Evolutionary conservation across 164 flowering plant species (phyloP).

Genomic region (Chimonanthus salicifolius): DNA sequence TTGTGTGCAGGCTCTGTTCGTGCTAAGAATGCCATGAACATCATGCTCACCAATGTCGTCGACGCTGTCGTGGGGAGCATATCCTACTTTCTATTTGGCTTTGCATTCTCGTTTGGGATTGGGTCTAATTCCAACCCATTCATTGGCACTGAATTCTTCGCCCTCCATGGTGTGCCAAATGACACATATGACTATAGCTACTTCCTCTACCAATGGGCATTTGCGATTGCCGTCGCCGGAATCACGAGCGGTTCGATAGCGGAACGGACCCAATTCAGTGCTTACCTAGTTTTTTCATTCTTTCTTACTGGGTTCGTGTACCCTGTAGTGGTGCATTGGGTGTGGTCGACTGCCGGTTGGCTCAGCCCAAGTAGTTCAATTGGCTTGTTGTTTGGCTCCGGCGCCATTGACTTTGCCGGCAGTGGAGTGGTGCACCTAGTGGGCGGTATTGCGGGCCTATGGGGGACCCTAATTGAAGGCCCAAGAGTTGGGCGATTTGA

Average conservation of each 20-base stretch:
- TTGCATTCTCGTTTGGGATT: conserved; percentile 60
- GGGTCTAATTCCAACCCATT: conserved; percentile 47
- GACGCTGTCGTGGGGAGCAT: conserved; percentile 68
- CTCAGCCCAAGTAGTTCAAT: conserved; percentile 31
- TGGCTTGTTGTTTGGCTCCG: conserved; percentile 41
- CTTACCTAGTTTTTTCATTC: conserved; percentile 60
- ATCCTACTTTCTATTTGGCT: conserved; percentile 70
- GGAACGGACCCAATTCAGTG: conserved; percentile 67
- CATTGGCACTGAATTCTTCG: conserved; percentile 52
- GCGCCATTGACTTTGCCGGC: conserved; percentile 61
- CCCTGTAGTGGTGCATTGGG: conserved; percentile 69
- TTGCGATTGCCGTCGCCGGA: conserved; percentile 76
- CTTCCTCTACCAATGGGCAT: conserved; percentile 80
- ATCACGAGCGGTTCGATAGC: conserved; percentile 82
- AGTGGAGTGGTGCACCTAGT: conserved; percentile 63
- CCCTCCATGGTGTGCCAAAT: conserved; percentile 38
- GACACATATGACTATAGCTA: conserved; percentile 43
- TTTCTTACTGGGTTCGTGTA: conserved; percentile 73
- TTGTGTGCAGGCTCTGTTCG: conserved; percentile 74
- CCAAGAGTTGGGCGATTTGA: conserved; percentile 64
- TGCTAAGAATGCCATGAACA: conserved; percentile 72
- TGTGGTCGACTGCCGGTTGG: conserved; percentile 64
- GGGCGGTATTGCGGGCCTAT: conserved; percentile 57
- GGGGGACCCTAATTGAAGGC: conserved; percentile 62
- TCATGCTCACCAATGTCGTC: conserved; percentile 72